These are phyloP conservation scores for Saccharomyces pastorianus DNA, from an alignment of 1,139 yeast genomes.

Conservation along the genomic window DNA sequence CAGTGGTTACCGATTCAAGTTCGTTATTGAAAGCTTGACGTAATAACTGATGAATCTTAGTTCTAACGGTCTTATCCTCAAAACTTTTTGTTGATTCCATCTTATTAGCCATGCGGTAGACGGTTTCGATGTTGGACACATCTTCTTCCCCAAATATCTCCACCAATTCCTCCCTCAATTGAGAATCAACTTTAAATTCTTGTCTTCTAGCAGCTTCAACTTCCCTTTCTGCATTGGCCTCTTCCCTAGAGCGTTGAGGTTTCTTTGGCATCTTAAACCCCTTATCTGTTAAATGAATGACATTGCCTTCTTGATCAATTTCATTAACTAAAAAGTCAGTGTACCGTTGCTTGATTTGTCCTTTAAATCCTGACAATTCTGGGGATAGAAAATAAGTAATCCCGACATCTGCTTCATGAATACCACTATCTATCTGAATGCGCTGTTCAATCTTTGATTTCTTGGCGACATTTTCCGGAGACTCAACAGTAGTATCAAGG, in stretches of 20 bases:
- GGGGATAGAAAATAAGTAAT: slow-evolving; percentile 61
- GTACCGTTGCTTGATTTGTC: slow-evolving; percentile 77
- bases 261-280: slow-evolving; percentile 52
- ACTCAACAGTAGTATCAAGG: slow-evolving; percentile 4
- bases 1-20: slow-evolving; percentile 72
- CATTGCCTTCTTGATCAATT: slow-evolving; percentile 58
- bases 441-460: slow-evolving; percentile 7
- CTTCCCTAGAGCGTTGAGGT: slow-evolving; percentile 41
- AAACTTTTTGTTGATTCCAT: slow-evolving; percentile 53
- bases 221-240: slow-evolving; percentile 36
- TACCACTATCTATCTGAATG: slow-evolving; percentile 12
- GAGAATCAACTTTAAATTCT: slow-evolving; percentile 42
- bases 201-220: slow-evolving; percentile 36
- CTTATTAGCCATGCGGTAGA: slow-evolving; percentile 51
- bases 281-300: slow-evolving; percentile 65
- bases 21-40: slow-evolving; percentile 67
- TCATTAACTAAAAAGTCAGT: slow-evolving; percentile 95
- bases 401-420: slow-evolving; percentile 69
- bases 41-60: slow-evolving; percentile 66
- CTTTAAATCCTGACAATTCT: slow-evolving; percentile 57
- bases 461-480: slow-evolving; percentile 5
- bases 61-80: slow-evolving; percentile 62
- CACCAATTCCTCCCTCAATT: slow-evolving; percentile 41
- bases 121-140: slow-evolving; percentile 46
- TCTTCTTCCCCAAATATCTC: slow-evolving; percentile 54